These are phyloP conservation scores for Teunomyces funiuensis DNA, from an alignment of 805 yeast species.

Conservation along the genomic window DNA sequence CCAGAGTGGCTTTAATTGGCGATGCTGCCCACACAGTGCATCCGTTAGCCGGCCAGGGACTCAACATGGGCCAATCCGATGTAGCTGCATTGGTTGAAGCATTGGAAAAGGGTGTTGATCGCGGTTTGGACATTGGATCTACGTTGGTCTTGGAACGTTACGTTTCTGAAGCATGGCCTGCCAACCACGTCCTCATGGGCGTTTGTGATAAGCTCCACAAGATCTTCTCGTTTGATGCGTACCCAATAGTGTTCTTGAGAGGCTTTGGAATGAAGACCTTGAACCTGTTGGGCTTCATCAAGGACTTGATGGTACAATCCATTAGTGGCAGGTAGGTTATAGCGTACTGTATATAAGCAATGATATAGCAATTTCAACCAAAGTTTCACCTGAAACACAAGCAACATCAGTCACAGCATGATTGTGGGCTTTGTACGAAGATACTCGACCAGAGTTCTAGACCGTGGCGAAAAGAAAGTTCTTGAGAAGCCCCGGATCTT, in stretches of 20 bases:
- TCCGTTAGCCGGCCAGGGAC: slow-evolving; percentile 96
- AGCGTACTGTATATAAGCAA: slow-evolving; percentile 1
- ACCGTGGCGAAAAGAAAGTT: not conserved
- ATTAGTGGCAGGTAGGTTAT: slow-evolving; percentile 23
- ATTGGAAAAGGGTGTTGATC: slow-evolving; percentile 62
- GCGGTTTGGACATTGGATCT: slow-evolving; percentile 90
- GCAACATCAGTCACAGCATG: not conserved
- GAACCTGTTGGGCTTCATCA: slow-evolving; percentile 62
- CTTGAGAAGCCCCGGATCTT: slow-evolving; percentile 21
- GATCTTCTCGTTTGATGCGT: slow-evolving; percentile 69
- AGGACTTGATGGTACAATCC: slow-evolving; percentile 62
- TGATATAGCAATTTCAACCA: not conserved
- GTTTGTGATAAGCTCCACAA: slow-evolving; percentile 91
- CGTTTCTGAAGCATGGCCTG: slow-evolving; percentile 78
- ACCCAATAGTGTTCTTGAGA: slow-evolving; percentile 73
- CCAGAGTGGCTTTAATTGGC: slow-evolving; percentile 89
- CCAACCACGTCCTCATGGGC: slow-evolving; percentile 78
- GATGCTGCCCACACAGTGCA: slow-evolving; percentile 98
- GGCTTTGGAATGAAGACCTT: slow-evolving; percentile 73
- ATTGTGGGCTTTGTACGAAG: not conserved
- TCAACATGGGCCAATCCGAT: slow-evolving; percentile 96
- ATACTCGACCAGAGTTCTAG: not conserved
- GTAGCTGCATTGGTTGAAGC: slow-evolving; percentile 70
- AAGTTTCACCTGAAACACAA: not conserved
- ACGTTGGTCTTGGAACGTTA: slow-evolving; percentile 80